Evolutionary conservation across 306 rosid genomes (phyloP), one percentile per base, ranked within the genome.

Genomic region (Inga leiocalycina): DNA sequence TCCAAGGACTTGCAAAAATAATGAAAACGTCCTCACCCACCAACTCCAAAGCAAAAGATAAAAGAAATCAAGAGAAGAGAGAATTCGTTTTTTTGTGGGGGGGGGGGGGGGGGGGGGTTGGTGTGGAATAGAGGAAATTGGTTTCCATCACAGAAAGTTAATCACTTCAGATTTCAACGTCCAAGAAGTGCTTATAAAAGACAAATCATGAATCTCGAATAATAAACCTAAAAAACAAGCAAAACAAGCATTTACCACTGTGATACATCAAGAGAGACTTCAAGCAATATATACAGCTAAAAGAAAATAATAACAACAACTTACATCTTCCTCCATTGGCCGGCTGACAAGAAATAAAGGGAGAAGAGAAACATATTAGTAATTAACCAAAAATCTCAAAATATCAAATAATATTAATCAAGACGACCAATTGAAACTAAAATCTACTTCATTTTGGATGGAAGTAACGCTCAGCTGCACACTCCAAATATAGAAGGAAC

Each of bases 281-380:
- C 76, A 69, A 4, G 56, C 44, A 46, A 52, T 14, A 78, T 45
- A 22, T 12, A 22, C 9, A 72, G 48, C 10, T 10, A 10, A 77
- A 57, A 65, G 11, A 64, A 30, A 14, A 30, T 2, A 11, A 62
- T 0, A 83, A 70, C 24, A 49, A 24, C 64, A 34, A 86, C 98
- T 91, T 88, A 91, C 98, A 44, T 95, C 98, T 92, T 91, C 98
- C 81, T 95, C 97, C 96, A 90, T 85, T 76, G 97, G 93, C 15
- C 90, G 88, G 81, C 94, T 76, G 87, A 66, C 65, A 72, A 35
- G 54, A 9, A 48, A 78, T n/a, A 78, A 20, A 20, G 37, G 24
- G 12, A 19, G 52, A 79, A 72, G 0, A 83, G 64, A 48, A 30
- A 17, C 16, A 48, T 13, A 77, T 88, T 39, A 88, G 85, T 41